These are phyloP conservation scores for Ganoderma resinaceum DNA, from an alignment of 1,284 basidiomycete genomes.

Conservation along the genomic window DNA sequence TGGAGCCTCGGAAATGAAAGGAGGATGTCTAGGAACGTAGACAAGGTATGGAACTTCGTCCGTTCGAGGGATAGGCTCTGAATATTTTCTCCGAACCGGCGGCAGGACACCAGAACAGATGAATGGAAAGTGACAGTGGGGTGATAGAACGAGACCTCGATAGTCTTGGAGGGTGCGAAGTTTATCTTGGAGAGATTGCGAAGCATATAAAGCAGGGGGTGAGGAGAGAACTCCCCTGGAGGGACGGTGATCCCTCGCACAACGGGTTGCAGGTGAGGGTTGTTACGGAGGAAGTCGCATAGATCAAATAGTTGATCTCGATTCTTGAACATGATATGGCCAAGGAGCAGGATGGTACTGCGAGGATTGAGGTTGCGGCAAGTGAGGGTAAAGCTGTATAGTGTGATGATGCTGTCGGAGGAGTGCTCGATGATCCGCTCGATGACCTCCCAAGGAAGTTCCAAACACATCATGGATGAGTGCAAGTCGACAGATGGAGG, in stretches of 20 bases:
- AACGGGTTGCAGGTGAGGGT: not conserved
- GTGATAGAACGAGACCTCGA: not conserved
- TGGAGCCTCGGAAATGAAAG: not conserved
- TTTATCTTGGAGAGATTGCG: not conserved
- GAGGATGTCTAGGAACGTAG: not conserved
- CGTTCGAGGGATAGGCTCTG: not conserved
- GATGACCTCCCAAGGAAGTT: conserved; percentile 1
- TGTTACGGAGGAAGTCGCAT: not conserved
- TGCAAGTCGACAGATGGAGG: conserved; percentile 68
- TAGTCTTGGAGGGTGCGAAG: not conserved
- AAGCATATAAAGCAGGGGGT: not conserved
- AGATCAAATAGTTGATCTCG: not conserved
- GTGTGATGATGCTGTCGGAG: not conserved
- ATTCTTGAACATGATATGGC: not conserved
- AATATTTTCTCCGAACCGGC: not conserved
- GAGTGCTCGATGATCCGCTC: not conserved
- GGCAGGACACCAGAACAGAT: not conserved
- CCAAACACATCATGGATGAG: conserved; percentile 25
- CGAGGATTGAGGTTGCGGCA: not conserved
- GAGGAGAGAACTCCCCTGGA: not conserved
- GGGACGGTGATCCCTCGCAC: not conserved
- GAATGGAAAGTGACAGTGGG: not conserved
- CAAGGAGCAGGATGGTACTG: not conserved
- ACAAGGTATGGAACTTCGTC: not conserved
- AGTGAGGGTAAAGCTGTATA: not conserved